These are phyloP conservation scores for Auriscalpium vulgare DNA, from an alignment of 768 basidiomycete species.

Conservation along the genomic window DNA sequence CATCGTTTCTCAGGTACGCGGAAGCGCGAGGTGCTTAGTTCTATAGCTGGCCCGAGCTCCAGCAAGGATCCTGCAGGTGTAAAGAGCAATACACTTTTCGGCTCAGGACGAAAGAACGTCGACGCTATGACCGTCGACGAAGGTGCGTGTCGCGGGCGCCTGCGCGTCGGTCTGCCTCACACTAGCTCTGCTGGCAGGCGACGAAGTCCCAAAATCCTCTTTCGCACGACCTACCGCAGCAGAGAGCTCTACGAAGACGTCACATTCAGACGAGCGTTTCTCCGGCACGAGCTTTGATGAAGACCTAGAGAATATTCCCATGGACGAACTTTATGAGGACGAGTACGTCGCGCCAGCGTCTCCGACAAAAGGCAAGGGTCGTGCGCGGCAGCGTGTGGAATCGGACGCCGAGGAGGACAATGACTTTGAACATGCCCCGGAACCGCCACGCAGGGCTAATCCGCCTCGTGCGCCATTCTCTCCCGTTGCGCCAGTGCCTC, in stretches of 20 bases:
- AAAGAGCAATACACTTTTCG: too few relatives aligned
- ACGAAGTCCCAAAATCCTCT: background rate
- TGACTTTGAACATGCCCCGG: background rate
- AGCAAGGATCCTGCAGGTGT: too few relatives aligned
- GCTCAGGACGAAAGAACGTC: too few relatives aligned
- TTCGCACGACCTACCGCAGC: background rate
- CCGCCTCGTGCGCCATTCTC: background rate
- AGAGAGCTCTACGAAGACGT: background rate
- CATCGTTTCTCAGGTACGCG: background rate
- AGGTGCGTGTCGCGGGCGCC: too few relatives aligned
- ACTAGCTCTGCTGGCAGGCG: background rate
- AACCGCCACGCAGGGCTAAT: background rate
- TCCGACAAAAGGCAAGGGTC: slow-evolving; percentile 1
- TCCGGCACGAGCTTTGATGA: background rate
- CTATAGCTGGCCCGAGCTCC: too few relatives aligned
- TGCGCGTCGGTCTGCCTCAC: background rate
- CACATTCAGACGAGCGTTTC: background rate
- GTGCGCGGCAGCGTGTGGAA: background rate
- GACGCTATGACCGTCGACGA: too few relatives aligned
- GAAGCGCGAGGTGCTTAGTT: too few relatives aligned
- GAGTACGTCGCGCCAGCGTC: background rate
- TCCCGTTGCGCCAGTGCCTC: background rate
- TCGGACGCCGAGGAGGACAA: background rate
- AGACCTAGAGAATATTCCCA: background rate
- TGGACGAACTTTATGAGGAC: background rate